Conservation (phyloP, 305 asterid genomes). For the Fraxinus nigra region DNA sequence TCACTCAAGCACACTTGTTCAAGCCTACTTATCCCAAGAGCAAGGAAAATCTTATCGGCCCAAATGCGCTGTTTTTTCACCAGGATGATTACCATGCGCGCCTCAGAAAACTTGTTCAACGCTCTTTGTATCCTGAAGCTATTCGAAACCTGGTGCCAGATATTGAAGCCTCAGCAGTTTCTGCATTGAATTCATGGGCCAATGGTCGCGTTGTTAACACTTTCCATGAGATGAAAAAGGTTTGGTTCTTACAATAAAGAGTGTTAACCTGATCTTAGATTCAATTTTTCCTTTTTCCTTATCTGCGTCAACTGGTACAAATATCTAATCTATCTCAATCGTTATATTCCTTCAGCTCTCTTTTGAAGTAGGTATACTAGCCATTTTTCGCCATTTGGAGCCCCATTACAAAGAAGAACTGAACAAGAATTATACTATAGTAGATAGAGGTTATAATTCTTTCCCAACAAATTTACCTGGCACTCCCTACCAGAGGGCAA, state of each 20-base stretch:
- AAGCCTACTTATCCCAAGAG: slow-evolving; percentile 86
- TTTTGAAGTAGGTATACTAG: slow-evolving; percentile 72
- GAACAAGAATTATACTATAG: slow-evolving; percentile 52
- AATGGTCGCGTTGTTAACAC: slow-evolving; percentile 51
- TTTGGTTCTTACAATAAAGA: slow-evolving; percentile 15
- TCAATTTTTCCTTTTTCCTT: neutral
- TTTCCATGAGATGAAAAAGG: slow-evolving; percentile 72
- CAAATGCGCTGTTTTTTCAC: slow-evolving; percentile 76
- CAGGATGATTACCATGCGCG: slow-evolving; percentile 68
- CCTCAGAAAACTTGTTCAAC: slow-evolving; percentile 61
- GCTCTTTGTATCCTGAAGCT: slow-evolving; percentile 49
- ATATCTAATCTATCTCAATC: neutral
- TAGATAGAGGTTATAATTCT: slow-evolving; percentile 76
- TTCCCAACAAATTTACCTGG: slow-evolving; percentile 70
- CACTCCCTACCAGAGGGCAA: slow-evolving; percentile 50
- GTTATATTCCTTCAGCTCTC: slow-evolving; percentile 43
- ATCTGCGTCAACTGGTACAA: neutral
- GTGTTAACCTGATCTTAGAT: neutral
- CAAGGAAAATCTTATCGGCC: slow-evolving; percentile 74
- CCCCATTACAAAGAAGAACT: slow-evolving; percentile 55
- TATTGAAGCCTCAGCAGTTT: slow-evolving; percentile 40
- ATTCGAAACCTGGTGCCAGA: slow-evolving; percentile 48
- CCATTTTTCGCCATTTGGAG: slow-evolving; percentile 64
- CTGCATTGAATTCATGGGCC: slow-evolving; percentile 57
- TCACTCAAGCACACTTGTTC: slow-evolving; percentile 63